Percentiles rank a stretch among this genome's conserved stretches.
phyloP scores from a whole-genome alignment of 2,329 filamentous ascomycete genomes.

The Aspergillus neoniger region DNA sequence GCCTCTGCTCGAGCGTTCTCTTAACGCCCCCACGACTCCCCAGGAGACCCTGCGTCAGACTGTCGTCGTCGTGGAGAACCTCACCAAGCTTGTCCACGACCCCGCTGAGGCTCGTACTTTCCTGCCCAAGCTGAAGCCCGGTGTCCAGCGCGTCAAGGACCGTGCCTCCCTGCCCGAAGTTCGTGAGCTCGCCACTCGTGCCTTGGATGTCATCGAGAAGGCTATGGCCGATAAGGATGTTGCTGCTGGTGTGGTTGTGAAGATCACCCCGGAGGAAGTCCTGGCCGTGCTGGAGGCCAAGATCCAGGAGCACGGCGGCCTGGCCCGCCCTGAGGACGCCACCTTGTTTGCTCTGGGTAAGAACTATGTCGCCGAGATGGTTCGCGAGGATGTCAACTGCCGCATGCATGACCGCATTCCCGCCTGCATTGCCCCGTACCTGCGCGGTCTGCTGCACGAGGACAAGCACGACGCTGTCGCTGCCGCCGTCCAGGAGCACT shows the following conservation, averaged over 20 bases:
- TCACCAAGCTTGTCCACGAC: slow-evolving; percentile 96
- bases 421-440: slow-evolving; percentile 70
- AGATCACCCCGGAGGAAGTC: slow-evolving; percentile 69
- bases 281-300: slow-evolving; percentile 72
- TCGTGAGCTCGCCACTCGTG: slow-evolving; percentile 80
- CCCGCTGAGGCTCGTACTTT: slow-evolving; percentile 93
- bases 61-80: slow-evolving; percentile 93
- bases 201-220: slow-evolving; percentile 83
- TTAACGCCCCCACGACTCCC: slow-evolving; percentile 86
- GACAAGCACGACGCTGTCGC: slow-evolving; percentile 66
- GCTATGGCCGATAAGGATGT: slow-evolving; percentile 76
- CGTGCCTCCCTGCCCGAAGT: slow-evolving; percentile 93
- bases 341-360: slow-evolving; percentile 67
- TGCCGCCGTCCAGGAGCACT: slow-evolving; percentile 73
- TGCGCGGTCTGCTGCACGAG: slow-evolving; percentile 68
- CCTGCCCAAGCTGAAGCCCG: slow-evolving; percentile 89
- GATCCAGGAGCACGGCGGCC: slow-evolving; percentile 68
- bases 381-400: slow-evolving; percentile 83
- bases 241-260: slow-evolving; percentile 59
- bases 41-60: slow-evolving; percentile 96
- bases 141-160: slow-evolving; percentile 84
- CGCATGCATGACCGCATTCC: slow-evolving; percentile 75
- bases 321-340: slow-evolving; percentile 63
- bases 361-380: slow-evolving; percentile 77
- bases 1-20: slow-evolving; percentile 86